Evolutionary conservation across 2,329 filamentous ascomycete genomes (phyloP), one percentile per base, ranked within the genome.

Genomic region (Fusarium irregulare): DNA sequence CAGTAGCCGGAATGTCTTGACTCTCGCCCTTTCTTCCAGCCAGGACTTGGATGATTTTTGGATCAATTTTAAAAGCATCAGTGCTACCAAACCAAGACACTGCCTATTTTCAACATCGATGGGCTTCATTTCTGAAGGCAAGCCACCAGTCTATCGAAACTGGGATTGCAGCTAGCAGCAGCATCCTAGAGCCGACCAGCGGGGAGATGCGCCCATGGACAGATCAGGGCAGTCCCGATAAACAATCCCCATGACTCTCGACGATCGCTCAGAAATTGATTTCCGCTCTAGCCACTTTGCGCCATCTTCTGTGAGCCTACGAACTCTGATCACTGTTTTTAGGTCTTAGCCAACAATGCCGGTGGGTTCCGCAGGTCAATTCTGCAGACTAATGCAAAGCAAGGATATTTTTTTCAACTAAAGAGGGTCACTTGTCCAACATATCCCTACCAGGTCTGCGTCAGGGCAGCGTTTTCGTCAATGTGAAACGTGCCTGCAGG

Each of bases 401-500:
- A 74, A 56, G 72, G 72, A 56, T 74, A n/a, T 27, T 40, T 44
- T 44, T 51, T 66, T 56, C 34, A 54, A 67, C 61, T 60, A 64
- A 66, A 54, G 58, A 60, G 61, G 58, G 71, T 67, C 59, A 67
- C 59, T 71, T 55, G 70, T 57, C 70, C 60, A 48, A 48, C 54
- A 45, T 30, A 72, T 70, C 73, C 73, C 60, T 75, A 71, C 73
- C 65, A 68, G 64, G 69, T 61, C 73, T 71, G 69, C 66, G 66
- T 76, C 54, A 59, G 67, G 60, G 59, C 56, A 63, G 53, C 60
- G 51, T 60, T 58, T 77, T 78, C 78, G 76, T 79, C 76, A 81
- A 79, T 74, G 68, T 85, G 84, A 86, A 86, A 86, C 84, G 75
- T 76, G 80, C 80, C 82, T 84, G 83, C 81, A 76, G 82, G 82